phyloP scores from a whole-genome alignment of 1,139 yeast genomes.

The Taphrina betulina region DNA sequence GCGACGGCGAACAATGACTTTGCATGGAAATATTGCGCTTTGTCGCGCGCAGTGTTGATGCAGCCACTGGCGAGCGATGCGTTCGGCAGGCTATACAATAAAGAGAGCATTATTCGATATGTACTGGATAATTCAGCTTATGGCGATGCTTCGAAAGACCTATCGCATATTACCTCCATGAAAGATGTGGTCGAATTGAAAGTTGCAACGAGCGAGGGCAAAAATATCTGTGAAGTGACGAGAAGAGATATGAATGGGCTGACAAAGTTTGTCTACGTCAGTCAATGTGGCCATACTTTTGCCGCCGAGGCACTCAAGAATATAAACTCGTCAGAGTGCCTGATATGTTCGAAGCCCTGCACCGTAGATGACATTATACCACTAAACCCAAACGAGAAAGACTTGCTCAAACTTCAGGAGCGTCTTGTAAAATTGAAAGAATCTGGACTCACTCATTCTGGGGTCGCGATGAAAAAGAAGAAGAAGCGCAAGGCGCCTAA shows the following conservation, averaged over 20 bases:
- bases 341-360: constrained; percentile 21
- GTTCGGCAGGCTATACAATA: constrained; percentile 66
- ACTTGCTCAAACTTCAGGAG: constrained; percentile 42
- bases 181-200: constrained; percentile 56
- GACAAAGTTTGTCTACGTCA: constrained; percentile 51
- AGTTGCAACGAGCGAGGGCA: constrained; percentile 41
- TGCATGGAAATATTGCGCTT: constrained; percentile 50
- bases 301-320: constrained; percentile 48
- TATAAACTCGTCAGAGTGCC: constrained; percentile 35
- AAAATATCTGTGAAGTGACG: constrained; percentile 58
- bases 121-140: constrained; percentile 48
- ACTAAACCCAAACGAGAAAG: constrained; percentile 46
- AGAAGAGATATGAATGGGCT: constrained; percentile 46
- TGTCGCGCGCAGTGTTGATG: constrained; percentile 48
- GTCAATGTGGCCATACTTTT: constrained; percentile 58
- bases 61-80: constrained; percentile 69
- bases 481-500: constrained; percentile 43
- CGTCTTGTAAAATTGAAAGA: constrained; percentile 47
- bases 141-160: constrained; percentile 42
- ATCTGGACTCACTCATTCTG: constrained; percentile 52
- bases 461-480: constrained; percentile 47
- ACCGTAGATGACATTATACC: constrained; percentile 45
- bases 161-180: constrained; percentile 52
- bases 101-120: constrained; percentile 63
- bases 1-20: constrained; percentile 40